Base-by-base conservation (phyloP, 306 rosid species). In the Lagenaria siceraria region DNA sequence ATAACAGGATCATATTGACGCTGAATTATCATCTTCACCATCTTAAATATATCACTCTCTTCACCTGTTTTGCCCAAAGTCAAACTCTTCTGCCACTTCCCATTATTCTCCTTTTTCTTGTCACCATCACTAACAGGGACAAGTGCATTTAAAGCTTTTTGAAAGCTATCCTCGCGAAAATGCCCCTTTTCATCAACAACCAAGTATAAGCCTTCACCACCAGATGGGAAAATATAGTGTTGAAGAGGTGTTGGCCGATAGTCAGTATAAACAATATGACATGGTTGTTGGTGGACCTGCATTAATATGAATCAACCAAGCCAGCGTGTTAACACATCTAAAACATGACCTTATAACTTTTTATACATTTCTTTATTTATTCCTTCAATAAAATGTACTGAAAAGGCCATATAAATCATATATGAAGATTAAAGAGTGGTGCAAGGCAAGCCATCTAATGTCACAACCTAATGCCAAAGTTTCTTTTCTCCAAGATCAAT, bases 191-290 rank as follows among this genome's bases (percentile, higher is more conserved):
- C 97, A 78, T 95, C 99, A 38, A 95, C 99, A 74, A 87, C 97
- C 86, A 95, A 80, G 80, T 86, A 95, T 22, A 95, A 83, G 71
- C 98, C 98, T 46, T 90, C 88, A 54, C 96, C 88, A 25, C 97
- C 97, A 5, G 96, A 83, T 48, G 98, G 98, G 53, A 95, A 95
- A 80, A 95, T 80, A 80, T 95, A 95, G 83, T 92, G 97, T 83
- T 95, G 98, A 72, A 95, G 96, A 33, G 98, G 98, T 56, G 97
- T 95, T 43, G 98, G 98, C 75, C 98, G 87, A 84, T 88, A 95
- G 85, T 92, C 98, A 1, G 98, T 95, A 78, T 95, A 92, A 74
- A 95, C 93, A 72, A 95, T 88, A 79, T 95, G 98, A 83, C 98
- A 95, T 14, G 98, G 98, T 68, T 95, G 97, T 62, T 77, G 91